Conservation (phyloP, 495 filamentous ascomycete genomes). For the Staphylotrichum tortipilum region DNA sequence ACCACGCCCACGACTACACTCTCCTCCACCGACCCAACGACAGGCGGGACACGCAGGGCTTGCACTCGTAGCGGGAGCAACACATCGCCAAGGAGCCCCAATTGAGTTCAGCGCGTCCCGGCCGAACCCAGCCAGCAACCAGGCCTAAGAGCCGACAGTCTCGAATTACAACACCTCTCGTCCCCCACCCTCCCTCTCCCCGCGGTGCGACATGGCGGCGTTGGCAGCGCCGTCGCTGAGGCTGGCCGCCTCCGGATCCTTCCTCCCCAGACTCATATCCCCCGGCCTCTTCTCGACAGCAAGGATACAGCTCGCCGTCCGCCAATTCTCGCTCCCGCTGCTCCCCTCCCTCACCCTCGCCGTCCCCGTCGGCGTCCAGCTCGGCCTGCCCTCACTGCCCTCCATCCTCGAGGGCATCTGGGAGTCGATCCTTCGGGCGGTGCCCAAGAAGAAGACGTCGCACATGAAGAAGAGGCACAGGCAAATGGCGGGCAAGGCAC, state of each 20-base stretch:
- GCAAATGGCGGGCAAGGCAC: constrained; percentile 85
- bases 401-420: constrained; percentile 66
- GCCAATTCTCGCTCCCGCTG: constrained; percentile 33
- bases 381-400: constrained; percentile 43
- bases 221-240: constrained; percentile 37
- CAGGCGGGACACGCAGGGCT: constrained; percentile 3
- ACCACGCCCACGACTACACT: too few relatives aligned
- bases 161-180: too few relatives aligned
- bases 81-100: neutral
- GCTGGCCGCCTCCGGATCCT: constrained; percentile 19
- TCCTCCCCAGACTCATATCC: constrained; percentile 32
- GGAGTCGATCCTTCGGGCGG: constrained; percentile 85
- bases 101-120: neutral
- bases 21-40: constrained; percentile 2
- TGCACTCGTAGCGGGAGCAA: neutral
- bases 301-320: constrained; percentile 31
- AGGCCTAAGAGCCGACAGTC: too few relatives aligned
- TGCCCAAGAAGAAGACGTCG: constrained; percentile 98
- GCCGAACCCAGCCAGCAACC: too few relatives aligned
- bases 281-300: constrained; percentile 31
- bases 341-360: constrained; percentile 43
- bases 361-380: constrained; percentile 47
- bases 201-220: constrained; percentile 15
- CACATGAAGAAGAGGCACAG: constrained; percentile 91
- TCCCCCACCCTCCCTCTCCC: neutral